phyloP scores from a whole-genome alignment of 139 green algal genomes.

The Klebsormidium nitens region DNA sequence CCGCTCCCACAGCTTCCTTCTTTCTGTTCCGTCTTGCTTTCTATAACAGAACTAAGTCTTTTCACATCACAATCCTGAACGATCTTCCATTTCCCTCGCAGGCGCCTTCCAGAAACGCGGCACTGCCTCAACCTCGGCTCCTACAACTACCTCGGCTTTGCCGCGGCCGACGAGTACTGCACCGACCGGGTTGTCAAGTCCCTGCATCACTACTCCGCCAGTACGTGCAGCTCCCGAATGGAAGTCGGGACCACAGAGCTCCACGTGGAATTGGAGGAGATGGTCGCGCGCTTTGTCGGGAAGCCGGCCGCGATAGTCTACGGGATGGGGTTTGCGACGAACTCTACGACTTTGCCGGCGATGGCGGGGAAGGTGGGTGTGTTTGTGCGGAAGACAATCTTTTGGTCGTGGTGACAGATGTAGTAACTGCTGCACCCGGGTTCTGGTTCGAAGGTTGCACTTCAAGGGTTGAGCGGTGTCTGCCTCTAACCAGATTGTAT shows the following conservation, averaged over 20 bases:
- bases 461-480: too few species aligned
- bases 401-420: too few species aligned
- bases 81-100: too few species aligned
- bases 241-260: constrained; percentile 36
- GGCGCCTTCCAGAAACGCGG: too few species aligned
- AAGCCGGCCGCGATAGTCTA: constrained; percentile 82
- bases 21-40: too few species aligned
- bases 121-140: constrained; percentile 90
- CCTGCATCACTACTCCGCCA: constrained; percentile 55
- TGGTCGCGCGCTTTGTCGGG: constrained; percentile 79
- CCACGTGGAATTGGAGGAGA: constrained; percentile 77
- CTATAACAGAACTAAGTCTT: too few species aligned
- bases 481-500: not conserved
- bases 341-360: constrained; percentile 81
- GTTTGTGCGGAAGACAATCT: too few species aligned
- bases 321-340: constrained; percentile 99
- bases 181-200: constrained; percentile 73
- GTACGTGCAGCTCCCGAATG: constrained; percentile 45
- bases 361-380: constrained; percentile 55
- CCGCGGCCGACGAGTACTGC: constrained; percentile 85
- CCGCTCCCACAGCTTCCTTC: too few species aligned
- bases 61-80: too few species aligned
- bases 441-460: too few species aligned
- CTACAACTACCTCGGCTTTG: constrained; percentile 99
- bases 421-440: too few species aligned